Conservation (phyloP, 768 basidiomycete species). For the Naematelia encephala region DNA sequence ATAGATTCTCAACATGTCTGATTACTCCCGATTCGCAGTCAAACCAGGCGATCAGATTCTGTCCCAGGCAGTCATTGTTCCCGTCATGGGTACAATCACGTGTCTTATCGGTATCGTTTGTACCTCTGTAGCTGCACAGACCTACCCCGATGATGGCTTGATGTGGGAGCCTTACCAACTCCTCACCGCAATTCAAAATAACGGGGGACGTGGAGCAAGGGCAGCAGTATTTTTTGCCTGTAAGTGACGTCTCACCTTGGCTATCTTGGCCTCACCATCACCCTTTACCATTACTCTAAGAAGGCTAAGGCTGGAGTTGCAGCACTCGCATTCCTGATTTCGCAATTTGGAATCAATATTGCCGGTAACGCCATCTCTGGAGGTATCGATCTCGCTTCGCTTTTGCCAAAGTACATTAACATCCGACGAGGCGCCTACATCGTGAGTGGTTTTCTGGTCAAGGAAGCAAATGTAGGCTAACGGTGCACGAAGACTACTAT, state of each 20-base stretch:
- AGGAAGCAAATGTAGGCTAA: not conserved
- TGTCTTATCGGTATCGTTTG: conserved; percentile 41
- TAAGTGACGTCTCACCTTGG: conserved; percentile 6
- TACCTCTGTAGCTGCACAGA: conserved; percentile 37
- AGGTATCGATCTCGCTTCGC: conserved; percentile 31
- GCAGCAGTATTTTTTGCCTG: conserved; percentile 47
- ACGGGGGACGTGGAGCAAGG: conserved; percentile 34
- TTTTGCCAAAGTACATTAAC: conserved; percentile 28
- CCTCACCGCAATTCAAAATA: conserved; percentile 22
- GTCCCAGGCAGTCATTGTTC: conserved; percentile 20
- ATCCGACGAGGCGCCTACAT: conserved; percentile 21
- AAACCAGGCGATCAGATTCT: conserved; percentile 31
- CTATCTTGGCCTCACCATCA: too few species aligned
- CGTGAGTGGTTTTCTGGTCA: not conserved
- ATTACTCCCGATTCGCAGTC: conserved; percentile 38
- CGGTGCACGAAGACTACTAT: conserved; percentile 20
- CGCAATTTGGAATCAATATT: conserved; percentile 41
- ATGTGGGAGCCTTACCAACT: conserved; percentile 37
- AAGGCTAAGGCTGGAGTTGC: not conserved
- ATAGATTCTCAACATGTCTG: conserved; percentile 36
- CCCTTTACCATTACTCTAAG: not conserved
- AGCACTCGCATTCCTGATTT: conserved; percentile 35
- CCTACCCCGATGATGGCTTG: conserved; percentile 36
- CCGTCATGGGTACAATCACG: conserved; percentile 22
- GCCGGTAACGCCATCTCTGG: conserved; percentile 40